These are phyloP conservation scores for Circinella minor DNA, from an alignment of 371 early-diverging fungal species.

Conservation along the genomic window DNA sequence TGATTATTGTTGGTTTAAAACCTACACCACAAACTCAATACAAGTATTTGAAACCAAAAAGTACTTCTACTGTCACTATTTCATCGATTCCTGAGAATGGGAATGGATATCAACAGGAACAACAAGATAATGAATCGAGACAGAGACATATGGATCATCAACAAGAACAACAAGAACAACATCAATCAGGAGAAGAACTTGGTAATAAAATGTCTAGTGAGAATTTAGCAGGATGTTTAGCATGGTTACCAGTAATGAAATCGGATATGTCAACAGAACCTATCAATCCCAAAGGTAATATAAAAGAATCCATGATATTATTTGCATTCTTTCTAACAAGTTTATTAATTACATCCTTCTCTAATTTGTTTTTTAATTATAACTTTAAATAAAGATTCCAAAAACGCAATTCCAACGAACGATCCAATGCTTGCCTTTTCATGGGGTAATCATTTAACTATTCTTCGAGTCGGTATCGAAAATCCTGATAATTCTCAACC, in stretches of 20 bases:
- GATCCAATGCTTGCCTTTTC: conserved; percentile 70
- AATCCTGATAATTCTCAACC: conserved; percentile 16
- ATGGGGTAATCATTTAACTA: conserved; percentile 66
- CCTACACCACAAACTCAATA: conserved; percentile 75
- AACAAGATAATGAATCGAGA: not conserved
- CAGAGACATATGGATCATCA: not conserved
- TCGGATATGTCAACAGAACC: conserved; percentile 3
- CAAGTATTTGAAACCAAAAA: conserved; percentile 66
- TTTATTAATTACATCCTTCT: too few relatives aligned
- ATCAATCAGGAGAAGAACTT: conserved; percentile 11
- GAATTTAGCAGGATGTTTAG: conserved; percentile 61
- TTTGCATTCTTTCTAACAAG: too few relatives aligned
- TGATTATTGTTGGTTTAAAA: conserved; percentile 77
- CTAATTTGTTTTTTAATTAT: not conserved
- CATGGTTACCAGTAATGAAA: conserved; percentile 68
- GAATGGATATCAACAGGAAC: not conserved
- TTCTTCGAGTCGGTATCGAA: conserved; percentile 53
- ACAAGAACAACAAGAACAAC: conserved; percentile 4
- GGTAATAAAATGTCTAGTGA: conserved; percentile 30
- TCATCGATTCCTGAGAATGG: conserved; percentile 1
- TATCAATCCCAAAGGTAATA: conserved; percentile 17
- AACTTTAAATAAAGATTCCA: conserved; percentile 20
- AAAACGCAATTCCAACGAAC: conserved; percentile 19
- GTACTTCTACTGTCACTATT: not conserved
- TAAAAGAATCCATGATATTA: too few relatives aligned